phyloP scores from a whole-genome alignment of 75 land plant genomes.

The Cunninghamia lanceolata region DNA sequence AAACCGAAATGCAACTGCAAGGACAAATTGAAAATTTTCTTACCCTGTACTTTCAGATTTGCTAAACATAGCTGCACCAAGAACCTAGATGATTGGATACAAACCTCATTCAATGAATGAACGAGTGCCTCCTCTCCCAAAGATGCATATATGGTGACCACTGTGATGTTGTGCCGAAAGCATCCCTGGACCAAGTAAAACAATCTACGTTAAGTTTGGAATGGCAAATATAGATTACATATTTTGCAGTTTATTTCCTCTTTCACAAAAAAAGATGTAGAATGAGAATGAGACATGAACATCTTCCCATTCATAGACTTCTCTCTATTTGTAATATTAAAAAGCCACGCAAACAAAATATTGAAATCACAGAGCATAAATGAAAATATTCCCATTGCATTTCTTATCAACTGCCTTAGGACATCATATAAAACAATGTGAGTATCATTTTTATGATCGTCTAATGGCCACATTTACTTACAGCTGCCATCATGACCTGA shows the following conservation, averaged over 20 bases:
- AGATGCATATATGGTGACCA: constrained; percentile 89
- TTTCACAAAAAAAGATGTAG: not conserved
- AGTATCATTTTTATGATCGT: not conserved
- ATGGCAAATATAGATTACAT: not conserved
- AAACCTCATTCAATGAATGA: constrained; percentile 91
- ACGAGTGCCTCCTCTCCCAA: constrained; percentile 90
- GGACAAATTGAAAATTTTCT: not conserved
- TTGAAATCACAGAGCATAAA: not conserved
- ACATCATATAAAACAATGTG: not conserved
- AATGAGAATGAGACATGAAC: not conserved
- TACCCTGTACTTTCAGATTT: not conserved
- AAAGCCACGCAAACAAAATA: not conserved
- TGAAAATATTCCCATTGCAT: not conserved
- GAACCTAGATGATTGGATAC: not conserved
- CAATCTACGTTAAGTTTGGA: not conserved
- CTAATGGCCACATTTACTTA: not conserved
- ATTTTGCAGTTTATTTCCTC: not conserved
- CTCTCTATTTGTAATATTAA: not conserved
- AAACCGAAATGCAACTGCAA: not conserved
- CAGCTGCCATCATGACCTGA: not conserved
- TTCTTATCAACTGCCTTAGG: not conserved
- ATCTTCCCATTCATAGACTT: not conserved
- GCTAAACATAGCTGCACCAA: not conserved
- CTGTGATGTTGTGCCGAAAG: constrained; percentile 69
- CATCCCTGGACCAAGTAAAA: constrained; percentile 43